A percentile compares a stretch with the other conserved stretches of the same genome.
Conservation (phyloP, 2,329 filamentous ascomycete species). For the Cladosporium sp. region DNA sequence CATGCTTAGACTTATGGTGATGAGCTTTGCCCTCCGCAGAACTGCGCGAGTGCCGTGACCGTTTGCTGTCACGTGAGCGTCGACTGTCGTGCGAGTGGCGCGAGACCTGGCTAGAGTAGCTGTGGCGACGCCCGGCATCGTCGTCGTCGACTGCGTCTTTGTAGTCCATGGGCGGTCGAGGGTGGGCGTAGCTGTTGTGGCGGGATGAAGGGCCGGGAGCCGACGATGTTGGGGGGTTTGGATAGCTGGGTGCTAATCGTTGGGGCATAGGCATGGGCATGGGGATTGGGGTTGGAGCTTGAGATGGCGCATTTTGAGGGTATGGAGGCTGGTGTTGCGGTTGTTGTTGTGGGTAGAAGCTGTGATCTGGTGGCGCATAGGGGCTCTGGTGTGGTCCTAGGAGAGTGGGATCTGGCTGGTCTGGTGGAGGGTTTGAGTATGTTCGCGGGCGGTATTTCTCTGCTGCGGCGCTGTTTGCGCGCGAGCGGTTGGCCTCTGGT, state of each 20-base stretch:
- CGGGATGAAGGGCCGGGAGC: neutral
- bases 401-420: conserved; percentile 11
- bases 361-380: conserved; percentile 1
- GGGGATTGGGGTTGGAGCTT: neutral
- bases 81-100: conserved; percentile 14
- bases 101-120: conserved; percentile 18
- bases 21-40: neutral
- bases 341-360: neutral
- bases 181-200: conserved; percentile 10
- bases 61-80: conserved; percentile 10
- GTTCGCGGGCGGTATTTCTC: conserved; percentile 14
- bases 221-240: neutral
- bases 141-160: conserved; percentile 13
- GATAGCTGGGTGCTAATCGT: conserved; percentile 4
- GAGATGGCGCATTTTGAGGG: neutral
- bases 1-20: neutral
- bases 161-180: conserved; percentile 5
- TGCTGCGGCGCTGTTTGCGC: conserved; percentile 17
- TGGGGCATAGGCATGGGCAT: neutral
- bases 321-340: neutral
- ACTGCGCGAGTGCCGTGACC: conserved; percentile 1
- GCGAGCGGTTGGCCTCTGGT: conserved; percentile 8
- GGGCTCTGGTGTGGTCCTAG: conserved; percentile 17
- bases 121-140: conserved; percentile 1
- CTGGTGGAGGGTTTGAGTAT: conserved; percentile 15